A percentile compares a stretch with the other conserved stretches of the same genome.
Evolutionary conservation across 2,329 filamentous ascomycete species (phyloP).

Genomic region (Davidsoniella virescens): DNA sequence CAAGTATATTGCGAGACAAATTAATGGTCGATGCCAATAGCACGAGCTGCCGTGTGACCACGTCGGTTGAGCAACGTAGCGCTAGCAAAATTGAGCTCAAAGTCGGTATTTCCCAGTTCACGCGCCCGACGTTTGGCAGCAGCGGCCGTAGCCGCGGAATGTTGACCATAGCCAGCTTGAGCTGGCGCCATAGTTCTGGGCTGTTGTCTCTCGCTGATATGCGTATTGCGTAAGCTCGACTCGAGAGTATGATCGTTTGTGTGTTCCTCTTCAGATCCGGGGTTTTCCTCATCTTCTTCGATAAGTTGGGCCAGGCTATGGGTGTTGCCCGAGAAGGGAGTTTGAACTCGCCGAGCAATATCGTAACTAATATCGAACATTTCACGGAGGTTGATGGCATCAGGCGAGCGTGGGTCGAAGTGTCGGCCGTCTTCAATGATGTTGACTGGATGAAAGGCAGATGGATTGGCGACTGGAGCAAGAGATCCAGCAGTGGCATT

Average conservation of each 20-base stretch:
- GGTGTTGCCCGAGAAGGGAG: conserved; percentile 80
- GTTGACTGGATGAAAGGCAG: conserved; percentile 41
- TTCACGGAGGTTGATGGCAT: conserved; percentile 86
- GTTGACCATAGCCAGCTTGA: conserved; percentile 61
- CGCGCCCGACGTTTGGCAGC: conserved; percentile 68
- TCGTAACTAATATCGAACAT: conserved; percentile 98
- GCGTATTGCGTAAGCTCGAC: conserved; percentile 72
- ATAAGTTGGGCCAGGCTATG: conserved; percentile 51
- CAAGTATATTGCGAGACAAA: conserved; percentile 17
- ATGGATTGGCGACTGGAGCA: conserved; percentile 11
- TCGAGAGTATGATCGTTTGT: conserved; percentile 52
- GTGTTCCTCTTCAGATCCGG: conserved; percentile 17
- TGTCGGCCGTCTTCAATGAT: conserved; percentile 46
- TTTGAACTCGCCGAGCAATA: conserved; percentile 91
- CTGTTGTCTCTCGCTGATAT: conserved; percentile 43
- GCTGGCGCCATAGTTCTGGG: conserved; percentile 21
- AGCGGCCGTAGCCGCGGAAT: conserved; percentile 67
- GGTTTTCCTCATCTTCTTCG: conserved; percentile 49
- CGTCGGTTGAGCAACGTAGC: conserved; percentile 71
- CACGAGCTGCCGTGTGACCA: conserved; percentile 33
- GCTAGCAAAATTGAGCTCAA: conserved; percentile 83
- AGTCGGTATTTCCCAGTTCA: conserved; percentile 58
- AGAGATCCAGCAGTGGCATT: conserved; percentile 19
- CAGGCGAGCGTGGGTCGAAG: conserved; percentile 87
- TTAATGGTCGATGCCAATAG: conserved; percentile 17